Conservation (phyloP, 2,329 filamentous ascomycete genomes). For the Diaporthe sp. region DNA sequence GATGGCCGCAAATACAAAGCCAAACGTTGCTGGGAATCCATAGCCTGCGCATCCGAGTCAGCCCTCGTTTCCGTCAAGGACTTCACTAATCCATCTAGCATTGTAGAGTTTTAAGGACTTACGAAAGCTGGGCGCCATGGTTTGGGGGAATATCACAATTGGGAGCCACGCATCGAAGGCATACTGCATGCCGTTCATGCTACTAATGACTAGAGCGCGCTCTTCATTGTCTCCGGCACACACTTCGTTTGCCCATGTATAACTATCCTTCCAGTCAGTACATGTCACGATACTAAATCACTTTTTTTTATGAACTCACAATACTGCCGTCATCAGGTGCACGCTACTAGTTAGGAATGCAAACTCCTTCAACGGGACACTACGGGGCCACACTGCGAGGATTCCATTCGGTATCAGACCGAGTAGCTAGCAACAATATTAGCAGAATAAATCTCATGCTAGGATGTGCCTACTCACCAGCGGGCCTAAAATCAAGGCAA, state of each 20-base stretch:
- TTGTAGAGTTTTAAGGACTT: slow-evolving; percentile 3
- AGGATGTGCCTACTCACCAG: slow-evolving; percentile 38
- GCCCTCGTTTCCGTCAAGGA: not conserved
- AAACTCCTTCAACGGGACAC: slow-evolving; percentile 47
- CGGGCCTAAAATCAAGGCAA: slow-evolving; percentile 44
- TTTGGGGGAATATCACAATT: slow-evolving; percentile 52
- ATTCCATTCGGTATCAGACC: slow-evolving; percentile 52
- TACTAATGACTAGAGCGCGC: slow-evolving; percentile 50
- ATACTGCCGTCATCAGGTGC: slow-evolving; percentile 53
- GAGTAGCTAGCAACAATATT: slow-evolving; percentile 43
- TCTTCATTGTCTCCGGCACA: slow-evolving; percentile 51
- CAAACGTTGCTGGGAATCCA: slow-evolving; percentile 31
- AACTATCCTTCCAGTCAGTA: slow-evolving; percentile 29
- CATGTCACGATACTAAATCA: not conserved
- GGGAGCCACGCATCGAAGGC: slow-evolving; percentile 51
- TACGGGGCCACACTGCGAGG: slow-evolving; percentile 47
- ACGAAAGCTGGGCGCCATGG: slow-evolving; percentile 50
- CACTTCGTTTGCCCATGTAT: slow-evolving; percentile 53
- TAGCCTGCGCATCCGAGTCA: not conserved
- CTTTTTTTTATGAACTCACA: slow-evolving; percentile 44
- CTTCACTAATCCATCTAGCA: not conserved
- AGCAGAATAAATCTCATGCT: not conserved
- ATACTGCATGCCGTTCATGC: slow-evolving; percentile 52
- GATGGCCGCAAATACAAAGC: slow-evolving; percentile 17
- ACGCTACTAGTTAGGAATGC: slow-evolving; percentile 49